Percentiles rank a stretch among this genome's conserved stretches.
Conservation (phyloP, 1,139 yeast genomes). For the Saccharomyces hybrid region DNA sequence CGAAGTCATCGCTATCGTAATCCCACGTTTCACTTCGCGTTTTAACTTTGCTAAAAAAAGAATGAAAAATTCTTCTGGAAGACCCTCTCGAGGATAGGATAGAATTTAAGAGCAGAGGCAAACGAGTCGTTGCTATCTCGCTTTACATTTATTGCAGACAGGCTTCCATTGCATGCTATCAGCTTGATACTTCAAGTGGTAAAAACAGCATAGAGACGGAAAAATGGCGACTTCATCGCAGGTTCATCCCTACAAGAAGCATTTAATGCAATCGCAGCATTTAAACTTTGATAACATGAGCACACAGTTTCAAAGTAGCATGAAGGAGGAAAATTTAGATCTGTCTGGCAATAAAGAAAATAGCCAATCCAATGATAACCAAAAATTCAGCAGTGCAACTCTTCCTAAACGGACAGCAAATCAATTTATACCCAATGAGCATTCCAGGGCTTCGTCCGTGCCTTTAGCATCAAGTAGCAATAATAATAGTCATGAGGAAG, state of each 20-base stretch:
- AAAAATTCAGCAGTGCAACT: neutral
- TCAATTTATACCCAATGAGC: neutral
- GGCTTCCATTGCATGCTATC: neutral
- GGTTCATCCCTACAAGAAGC: constrained; percentile 19
- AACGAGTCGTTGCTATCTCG: neutral
- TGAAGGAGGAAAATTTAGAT: neutral
- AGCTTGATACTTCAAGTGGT: neutral
- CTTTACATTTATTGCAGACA: neutral
- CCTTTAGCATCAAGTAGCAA: neutral
- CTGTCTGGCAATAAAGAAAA: neutral
- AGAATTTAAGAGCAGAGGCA: neutral
- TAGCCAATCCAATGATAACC: neutral
- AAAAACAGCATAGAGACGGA: neutral
- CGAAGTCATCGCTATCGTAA: neutral
- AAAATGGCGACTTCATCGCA: constrained; percentile 1
- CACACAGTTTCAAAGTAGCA: neutral
- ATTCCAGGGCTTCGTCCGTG: neutral
- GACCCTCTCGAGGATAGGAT: neutral
- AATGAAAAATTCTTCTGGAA: neutral
- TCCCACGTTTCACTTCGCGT: neutral
- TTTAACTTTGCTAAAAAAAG: neutral
- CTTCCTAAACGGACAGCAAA: neutral
- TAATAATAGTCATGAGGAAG: neutral
- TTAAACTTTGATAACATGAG: neutral
- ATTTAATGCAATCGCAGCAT: constrained; percentile 11